These are phyloP conservation scores for Hypoxylon sp. DNA, from an alignment of 2,329 filamentous ascomycete species.

Conservation along the genomic window DNA sequence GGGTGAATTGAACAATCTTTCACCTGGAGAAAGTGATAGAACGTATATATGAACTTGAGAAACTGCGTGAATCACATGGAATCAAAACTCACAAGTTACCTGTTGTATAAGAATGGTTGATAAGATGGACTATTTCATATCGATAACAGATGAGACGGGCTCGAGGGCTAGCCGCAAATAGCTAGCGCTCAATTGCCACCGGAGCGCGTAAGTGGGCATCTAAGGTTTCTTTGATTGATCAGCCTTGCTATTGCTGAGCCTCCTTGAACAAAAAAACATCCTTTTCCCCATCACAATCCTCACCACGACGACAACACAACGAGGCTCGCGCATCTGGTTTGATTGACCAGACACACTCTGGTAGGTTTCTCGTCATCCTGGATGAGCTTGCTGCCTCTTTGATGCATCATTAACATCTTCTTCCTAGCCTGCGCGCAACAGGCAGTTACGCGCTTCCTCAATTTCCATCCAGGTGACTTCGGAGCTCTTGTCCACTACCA, in stretches of 20 bases:
- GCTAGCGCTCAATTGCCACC: constrained; percentile 25
- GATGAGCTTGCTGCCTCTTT: constrained; percentile 2
- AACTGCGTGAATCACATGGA: background rate
- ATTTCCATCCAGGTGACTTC: background rate
- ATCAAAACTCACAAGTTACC: no score
- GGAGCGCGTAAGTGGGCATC: constrained; percentile 3
- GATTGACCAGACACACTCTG: constrained; percentile 24
- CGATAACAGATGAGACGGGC: background rate
- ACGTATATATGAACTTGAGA: background rate
- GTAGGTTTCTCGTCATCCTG: constrained; percentile 25
- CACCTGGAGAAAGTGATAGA: no score
- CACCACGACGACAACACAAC: constrained; percentile 2
- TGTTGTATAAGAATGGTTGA: background rate
- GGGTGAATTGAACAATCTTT: no score
- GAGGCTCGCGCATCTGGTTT: constrained; percentile 23
- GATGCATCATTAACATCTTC: constrained; percentile 11
- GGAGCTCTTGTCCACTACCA: background rate
- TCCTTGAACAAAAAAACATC: constrained; percentile 32
- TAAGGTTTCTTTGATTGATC: constrained; percentile 34
- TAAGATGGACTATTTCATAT: background rate
- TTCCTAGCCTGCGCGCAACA: constrained; percentile 13
- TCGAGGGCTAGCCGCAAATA: background rate
- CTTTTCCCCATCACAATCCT: constrained; percentile 11
- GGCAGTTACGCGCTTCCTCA: constrained; percentile 14
- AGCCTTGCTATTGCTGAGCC: constrained; percentile 28